Conservation (phyloP, 1,139 yeast species). For the Scheffersomyces titani region DNA sequence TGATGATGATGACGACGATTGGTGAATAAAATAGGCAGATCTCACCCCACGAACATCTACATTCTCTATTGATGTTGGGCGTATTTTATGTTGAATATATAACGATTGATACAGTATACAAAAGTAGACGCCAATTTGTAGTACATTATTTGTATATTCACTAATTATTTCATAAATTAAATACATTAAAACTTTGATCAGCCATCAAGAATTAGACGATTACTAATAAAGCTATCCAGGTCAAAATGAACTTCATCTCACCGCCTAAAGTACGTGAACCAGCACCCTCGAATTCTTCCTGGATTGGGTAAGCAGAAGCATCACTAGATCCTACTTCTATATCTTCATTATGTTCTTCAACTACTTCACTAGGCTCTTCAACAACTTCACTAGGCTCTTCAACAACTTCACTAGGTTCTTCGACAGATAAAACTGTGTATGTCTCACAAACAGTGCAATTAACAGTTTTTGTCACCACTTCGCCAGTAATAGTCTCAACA, state of each 20-base stretch:
- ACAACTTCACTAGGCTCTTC: too few relatives aligned
- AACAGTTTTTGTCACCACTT: too few relatives aligned
- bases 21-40: not conserved
- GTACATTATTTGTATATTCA: not conserved
- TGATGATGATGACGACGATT: conserved; percentile 59
- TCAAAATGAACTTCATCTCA: not conserved
- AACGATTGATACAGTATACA: not conserved
- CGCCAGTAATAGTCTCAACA: too few relatives aligned
- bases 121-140: not conserved
- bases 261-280: not conserved
- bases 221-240: not conserved
- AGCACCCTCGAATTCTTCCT: too few relatives aligned
- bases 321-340: too few relatives aligned
- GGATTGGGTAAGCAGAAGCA: too few relatives aligned
- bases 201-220: not conserved
- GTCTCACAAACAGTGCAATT: too few relatives aligned
- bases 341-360: too few relatives aligned
- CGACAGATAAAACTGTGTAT: too few relatives aligned
- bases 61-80: not conserved
- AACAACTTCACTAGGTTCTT: too few relatives aligned
- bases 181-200: not conserved
- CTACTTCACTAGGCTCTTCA: too few relatives aligned
- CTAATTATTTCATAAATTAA: not conserved
- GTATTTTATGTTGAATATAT: not conserved
- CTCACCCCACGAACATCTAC: too few relatives aligned